Conservation (phyloP, 1,284 basidiomycete genomes). For the Moesziomyces sp. region DNA sequence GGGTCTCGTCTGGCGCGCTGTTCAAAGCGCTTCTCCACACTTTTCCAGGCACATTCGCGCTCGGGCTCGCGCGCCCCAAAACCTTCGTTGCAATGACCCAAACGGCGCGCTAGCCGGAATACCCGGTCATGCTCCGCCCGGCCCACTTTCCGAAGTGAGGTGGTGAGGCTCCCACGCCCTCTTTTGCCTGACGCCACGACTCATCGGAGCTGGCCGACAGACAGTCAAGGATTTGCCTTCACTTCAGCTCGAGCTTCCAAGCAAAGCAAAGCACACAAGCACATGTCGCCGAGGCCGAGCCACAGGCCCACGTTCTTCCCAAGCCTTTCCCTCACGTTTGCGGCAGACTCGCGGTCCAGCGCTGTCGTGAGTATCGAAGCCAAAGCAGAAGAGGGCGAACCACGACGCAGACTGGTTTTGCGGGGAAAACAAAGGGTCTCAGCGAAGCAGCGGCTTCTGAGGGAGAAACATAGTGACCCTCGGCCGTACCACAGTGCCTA, state of each 20-base stretch:
- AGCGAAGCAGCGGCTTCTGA: neutral
- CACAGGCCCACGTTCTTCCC: too few species aligned
- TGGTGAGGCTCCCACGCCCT: too few species aligned
- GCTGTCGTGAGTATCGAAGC: neutral
- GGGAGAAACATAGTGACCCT: neutral
- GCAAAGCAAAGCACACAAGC: too few species aligned
- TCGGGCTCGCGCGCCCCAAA: neutral
- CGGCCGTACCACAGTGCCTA: neutral
- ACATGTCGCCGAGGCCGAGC: too few species aligned
- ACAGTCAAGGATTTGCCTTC: too few species aligned
- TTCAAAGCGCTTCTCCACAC: neutral
- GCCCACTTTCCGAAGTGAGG: too few species aligned
- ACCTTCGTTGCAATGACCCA: neutral
- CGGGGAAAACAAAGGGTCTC: neutral
- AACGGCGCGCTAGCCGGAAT: constrained; percentile 23
- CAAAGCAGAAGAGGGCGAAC: neutral
- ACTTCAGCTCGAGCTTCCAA: too few species aligned
- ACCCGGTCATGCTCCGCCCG: constrained; percentile 17
- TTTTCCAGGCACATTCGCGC: neutral
- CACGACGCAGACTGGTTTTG: neutral
- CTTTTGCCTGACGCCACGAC: too few species aligned
- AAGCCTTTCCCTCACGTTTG: neutral
- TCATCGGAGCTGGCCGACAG: too few species aligned
- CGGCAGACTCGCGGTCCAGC: neutral
- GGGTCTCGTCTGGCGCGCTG: neutral